These are phyloP conservation scores for Musa itinerans DNA, from an alignment of 176 grass and related monocot species.

Conservation along the genomic window DNA sequence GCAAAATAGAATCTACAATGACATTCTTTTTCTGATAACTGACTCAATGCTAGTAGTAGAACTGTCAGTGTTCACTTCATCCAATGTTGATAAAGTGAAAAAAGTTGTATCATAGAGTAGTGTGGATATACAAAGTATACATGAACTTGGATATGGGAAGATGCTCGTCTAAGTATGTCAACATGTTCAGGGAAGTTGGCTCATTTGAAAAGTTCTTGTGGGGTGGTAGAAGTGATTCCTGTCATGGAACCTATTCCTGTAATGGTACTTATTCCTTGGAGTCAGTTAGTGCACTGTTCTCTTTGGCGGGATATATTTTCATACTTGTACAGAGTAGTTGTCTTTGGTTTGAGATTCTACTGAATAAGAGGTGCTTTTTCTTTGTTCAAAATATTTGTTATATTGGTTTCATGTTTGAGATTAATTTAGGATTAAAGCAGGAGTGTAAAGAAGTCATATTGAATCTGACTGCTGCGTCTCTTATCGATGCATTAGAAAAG, in stretches of 20 bases:
- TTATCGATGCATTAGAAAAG: too few relatives aligned
- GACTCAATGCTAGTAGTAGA: background rate
- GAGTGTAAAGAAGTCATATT: too few relatives aligned
- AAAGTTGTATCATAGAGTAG: background rate
- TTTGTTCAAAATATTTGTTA: background rate
- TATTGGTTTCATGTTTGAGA: too few relatives aligned
- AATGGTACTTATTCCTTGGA: background rate
- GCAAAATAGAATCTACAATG: slow-evolving; percentile 42
- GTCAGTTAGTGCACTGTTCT: too few relatives aligned
- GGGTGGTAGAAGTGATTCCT: background rate
- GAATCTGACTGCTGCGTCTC: too few relatives aligned
- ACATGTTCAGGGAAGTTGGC: background rate
- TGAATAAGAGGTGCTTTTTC: background rate
- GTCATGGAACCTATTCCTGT: background rate
- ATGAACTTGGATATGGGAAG: background rate
- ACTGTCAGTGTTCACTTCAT: background rate
- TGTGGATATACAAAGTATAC: background rate
- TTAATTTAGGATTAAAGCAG: too few relatives aligned
- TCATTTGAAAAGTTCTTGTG: background rate
- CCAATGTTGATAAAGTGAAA: background rate
- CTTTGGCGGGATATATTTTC: background rate
- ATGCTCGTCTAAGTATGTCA: background rate
- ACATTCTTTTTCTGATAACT: background rate
- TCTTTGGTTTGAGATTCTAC: slow-evolving; percentile 2
- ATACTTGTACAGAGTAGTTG: background rate